These are phyloP conservation scores for Solanum pimpinellifolium DNA, from an alignment of 257 asterid species.

Conservation along the genomic window DNA sequence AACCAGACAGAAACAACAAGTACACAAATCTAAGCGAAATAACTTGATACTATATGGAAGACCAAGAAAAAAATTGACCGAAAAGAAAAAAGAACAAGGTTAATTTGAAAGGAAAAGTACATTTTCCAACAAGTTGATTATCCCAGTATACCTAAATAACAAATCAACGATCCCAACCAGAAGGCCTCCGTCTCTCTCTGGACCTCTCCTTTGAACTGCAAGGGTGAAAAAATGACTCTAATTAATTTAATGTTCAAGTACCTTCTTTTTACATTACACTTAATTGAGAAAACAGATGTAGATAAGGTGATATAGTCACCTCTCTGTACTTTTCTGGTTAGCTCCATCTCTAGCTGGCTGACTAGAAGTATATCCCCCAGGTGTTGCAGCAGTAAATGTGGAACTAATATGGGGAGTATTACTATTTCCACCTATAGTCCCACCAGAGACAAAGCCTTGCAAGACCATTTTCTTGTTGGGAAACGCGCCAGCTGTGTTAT, in stretches of 20 bases:
- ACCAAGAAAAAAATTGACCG: background rate
- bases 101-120: background rate
- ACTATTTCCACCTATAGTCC: constrained; percentile 79
- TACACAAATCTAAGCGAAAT: background rate
- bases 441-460: constrained; percentile 89
- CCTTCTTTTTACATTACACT: background rate
- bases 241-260: background rate
- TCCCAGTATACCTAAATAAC: background rate
- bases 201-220: constrained; percentile 43
- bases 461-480: constrained; percentile 43
- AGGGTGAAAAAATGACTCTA: background rate
- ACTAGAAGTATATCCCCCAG: constrained; percentile 13
- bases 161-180: constrained; percentile 85
- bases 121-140: background rate
- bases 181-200: constrained; percentile 87
- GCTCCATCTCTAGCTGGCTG: constrained; percentile 26
- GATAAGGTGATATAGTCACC: constrained; percentile 23
- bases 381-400: constrained; percentile 20
- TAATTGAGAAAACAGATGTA: background rate
- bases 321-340: constrained; percentile 29
- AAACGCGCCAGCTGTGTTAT: constrained; percentile 26
- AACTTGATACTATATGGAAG: background rate
- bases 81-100: background rate
- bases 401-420: constrained; percentile 32
- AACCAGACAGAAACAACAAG: background rate